These are phyloP conservation scores for Penicillium coprophilum DNA, from an alignment of 495 filamentous ascomycete species.

Conservation along the genomic window DNA sequence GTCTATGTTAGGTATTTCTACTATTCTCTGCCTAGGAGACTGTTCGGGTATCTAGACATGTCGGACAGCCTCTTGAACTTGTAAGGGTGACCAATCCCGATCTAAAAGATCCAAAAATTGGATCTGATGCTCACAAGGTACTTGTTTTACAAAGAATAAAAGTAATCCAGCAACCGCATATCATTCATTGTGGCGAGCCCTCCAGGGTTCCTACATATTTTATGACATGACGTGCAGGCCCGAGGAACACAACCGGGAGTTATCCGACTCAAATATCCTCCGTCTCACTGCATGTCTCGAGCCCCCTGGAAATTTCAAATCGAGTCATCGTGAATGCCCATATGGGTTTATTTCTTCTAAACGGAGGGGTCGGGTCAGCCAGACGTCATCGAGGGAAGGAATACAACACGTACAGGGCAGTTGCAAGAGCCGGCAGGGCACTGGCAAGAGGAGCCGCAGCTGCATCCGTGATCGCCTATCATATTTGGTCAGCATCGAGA, in stretches of 20 bases:
- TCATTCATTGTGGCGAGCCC: slow-evolving; percentile 12
- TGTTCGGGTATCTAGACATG: slow-evolving; percentile 1
- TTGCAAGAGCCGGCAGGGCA: slow-evolving; percentile 48
- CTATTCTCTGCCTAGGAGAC: not conserved
- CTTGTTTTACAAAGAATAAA: slow-evolving; percentile 26
- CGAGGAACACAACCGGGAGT: not conserved
- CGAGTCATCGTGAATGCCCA: slow-evolving; percentile 5
- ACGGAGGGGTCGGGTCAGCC: slow-evolving; percentile 14
- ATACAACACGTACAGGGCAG: slow-evolving; percentile 40
- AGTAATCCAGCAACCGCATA: slow-evolving; percentile 15
- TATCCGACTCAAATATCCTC: slow-evolving; percentile 1
- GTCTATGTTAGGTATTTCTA: not conserved
- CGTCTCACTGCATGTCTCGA: not conserved
- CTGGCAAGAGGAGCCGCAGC: slow-evolving; percentile 48
- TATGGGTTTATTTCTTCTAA: slow-evolving; percentile 33
- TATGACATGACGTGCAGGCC: slow-evolving; percentile 4
- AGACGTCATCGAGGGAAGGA: not conserved
- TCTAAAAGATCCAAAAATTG: slow-evolving; percentile 16
- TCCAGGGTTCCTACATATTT: not conserved
- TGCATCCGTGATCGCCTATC: slow-evolving; percentile 45
- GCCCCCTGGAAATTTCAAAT: not conserved
- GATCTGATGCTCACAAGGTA: slow-evolving; percentile 31
- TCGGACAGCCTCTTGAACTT: slow-evolving; percentile 14
- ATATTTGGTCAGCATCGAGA: slow-evolving; percentile 25
- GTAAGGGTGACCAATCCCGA: slow-evolving; percentile 10